Evolutionary conservation across 177 flowering plant genomes (phyloP), one percentile per base, ranked within the genome.

Genomic region (Vitis hybrid): DNA sequence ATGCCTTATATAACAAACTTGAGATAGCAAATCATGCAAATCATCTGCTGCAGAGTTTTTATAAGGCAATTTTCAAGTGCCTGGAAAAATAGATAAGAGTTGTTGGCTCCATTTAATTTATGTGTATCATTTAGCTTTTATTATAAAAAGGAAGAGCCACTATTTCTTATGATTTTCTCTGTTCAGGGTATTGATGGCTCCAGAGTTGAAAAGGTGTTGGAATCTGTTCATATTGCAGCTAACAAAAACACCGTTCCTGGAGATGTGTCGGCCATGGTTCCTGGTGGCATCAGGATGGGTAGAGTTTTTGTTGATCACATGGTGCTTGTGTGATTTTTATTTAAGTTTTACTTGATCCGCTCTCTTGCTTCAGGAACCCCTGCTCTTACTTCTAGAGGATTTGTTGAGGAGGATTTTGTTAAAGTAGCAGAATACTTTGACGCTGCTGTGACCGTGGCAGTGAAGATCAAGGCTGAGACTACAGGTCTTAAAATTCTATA

Each of bases 231-330:
- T 60, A 94, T 94, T 80, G 99, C 99, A 62, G 94, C 99, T 51
- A 95, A 95, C 86, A 95, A 95, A 67, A 95, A 95, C 79, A 95
- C 98, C 16, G 98, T 95, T 69, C 99, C 98, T 52, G 98, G 99
- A 71, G 98, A 95, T 83, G 97, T 91, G 16, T 95, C 99, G 76
- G 98, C 99, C 69, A 93, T 95, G 98, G 96, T 93, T 80, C 99
- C 98, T 78, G 99, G 99, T 75, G 99, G 99, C 86, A 95, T 95
- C 80, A 78, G 98, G 70, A 95, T 95, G 97, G 99, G 99, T 94
- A 89, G 59, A 70, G 10, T 33, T 33, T 68, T 66, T 19, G 26
- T 48, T 22, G 56, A 64, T 64, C 16, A 31, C 31, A 18, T 70
- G 11, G 26, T 56, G 48, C 55, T 53, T 67, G 29, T 39, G 45